A percentile compares a stretch with the other conserved stretches of the same genome.
phyloP scores from a whole-genome alignment of 2,329 filamentous ascomycete genomes.

The Fusarium ramigenum region DNA sequence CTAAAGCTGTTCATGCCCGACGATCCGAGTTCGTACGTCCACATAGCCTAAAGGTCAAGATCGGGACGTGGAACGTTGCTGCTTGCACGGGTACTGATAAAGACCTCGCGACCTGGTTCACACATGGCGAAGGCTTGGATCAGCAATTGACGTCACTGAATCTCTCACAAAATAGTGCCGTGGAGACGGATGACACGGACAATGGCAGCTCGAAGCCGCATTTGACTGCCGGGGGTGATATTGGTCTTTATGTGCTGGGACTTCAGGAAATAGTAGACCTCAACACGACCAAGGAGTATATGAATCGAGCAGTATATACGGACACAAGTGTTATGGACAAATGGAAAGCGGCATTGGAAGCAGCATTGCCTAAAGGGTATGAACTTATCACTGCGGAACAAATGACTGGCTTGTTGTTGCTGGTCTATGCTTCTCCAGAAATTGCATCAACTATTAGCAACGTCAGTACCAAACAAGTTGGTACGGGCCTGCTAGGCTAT shows the following conservation, averaged over 20 bases:
- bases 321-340: constrained; percentile 76
- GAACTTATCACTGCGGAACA: constrained; percentile 82
- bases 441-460: constrained; percentile 79
- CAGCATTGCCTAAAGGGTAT: constrained; percentile 81
- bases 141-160: constrained; percentile 67
- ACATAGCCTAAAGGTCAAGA: constrained; percentile 81
- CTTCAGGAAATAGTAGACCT: constrained; percentile 94
- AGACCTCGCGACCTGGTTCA: constrained; percentile 89
- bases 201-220: constrained; percentile 47
- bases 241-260: constrained; percentile 89
- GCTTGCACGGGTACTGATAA: constrained; percentile 85
- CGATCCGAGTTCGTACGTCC: constrained; percentile 81
- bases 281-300: constrained; percentile 79
- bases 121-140: constrained; percentile 77
- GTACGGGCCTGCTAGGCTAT: constrained; percentile 90
- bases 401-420: constrained; percentile 82
- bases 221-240: constrained; percentile 69
- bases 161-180: constrained; percentile 52
- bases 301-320: constrained; percentile 72
- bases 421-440: constrained; percentile 85
- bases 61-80: constrained; percentile 96
- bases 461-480: constrained; percentile 83
- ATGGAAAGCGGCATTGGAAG: constrained; percentile 82
- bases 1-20: constrained; percentile 74
- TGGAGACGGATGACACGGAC: constrained; percentile 46